Evolutionary conservation across 257 asterid genomes (phyloP).

Genomic region (Solanum ahanhuiri): DNA sequence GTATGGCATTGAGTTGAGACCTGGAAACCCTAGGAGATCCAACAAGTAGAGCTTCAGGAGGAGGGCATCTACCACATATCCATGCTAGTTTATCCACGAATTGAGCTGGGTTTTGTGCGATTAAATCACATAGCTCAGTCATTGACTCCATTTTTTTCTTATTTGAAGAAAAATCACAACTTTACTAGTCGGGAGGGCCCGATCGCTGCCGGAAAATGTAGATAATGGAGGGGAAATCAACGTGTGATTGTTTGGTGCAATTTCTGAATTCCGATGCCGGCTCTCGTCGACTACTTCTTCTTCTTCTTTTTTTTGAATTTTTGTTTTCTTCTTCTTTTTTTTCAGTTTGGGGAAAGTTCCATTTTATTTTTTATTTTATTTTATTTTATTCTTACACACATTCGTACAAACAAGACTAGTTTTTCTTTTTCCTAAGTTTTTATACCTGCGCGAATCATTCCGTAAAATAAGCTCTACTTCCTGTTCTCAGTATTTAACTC

Average conservation of each 20-base stretch:
- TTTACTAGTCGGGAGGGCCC: background rate
- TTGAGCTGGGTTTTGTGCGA: constrained; percentile 52
- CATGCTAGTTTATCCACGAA: constrained; percentile 60
- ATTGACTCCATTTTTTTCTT: constrained; percentile 41
- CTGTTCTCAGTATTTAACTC: background rate
- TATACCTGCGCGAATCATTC: background rate
- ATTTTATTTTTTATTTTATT: background rate
- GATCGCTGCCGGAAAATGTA: background rate
- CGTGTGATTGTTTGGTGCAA: background rate
- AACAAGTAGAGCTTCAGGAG: constrained; percentile 46
- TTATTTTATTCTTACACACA: background rate
- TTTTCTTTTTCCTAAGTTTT: background rate
- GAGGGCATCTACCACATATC: constrained; percentile 93
- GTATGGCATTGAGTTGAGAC: constrained; percentile 81
- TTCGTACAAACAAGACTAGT: background rate
- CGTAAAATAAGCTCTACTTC: background rate
- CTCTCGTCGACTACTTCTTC: background rate
- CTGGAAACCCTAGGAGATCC: constrained; percentile 83
- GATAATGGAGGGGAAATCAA: background rate
- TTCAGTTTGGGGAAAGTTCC: background rate
- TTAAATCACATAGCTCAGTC: constrained; percentile 81
- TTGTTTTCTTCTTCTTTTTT: background rate
- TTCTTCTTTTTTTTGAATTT: background rate
- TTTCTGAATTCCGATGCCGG: background rate
- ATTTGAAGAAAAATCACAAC: background rate